Evolutionary conservation across 441 rosid species (phyloP).

Genomic region (Breynia disticha): DNA sequence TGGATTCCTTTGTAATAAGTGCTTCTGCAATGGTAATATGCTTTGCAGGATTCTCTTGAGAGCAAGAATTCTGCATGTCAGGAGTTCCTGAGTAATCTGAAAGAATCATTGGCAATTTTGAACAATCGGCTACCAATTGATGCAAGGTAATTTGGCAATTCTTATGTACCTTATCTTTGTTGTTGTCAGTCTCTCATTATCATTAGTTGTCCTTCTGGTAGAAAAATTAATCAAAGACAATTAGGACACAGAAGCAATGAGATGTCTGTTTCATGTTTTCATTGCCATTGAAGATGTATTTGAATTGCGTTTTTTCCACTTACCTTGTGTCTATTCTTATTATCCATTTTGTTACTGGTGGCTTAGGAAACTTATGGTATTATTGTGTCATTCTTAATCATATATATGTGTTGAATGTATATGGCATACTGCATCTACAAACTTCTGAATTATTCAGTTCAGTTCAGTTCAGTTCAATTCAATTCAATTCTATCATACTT

Average conservation of each 20-base stretch:
- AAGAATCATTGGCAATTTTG: slow-evolving; percentile 62
- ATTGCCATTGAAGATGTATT: too few species aligned
- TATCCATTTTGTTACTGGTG: too few species aligned
- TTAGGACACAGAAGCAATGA: background rate
- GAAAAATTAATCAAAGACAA: background rate
- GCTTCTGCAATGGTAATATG: slow-evolving; percentile 12
- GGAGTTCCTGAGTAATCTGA: slow-evolving; percentile 50
- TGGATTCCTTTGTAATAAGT: background rate
- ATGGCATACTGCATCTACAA: too few species aligned
- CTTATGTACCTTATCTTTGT: background rate
- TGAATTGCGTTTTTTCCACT: too few species aligned
- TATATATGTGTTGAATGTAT: too few species aligned
- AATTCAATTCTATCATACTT: too few species aligned
- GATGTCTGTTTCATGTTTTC: background rate
- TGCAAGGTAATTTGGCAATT: slow-evolving; percentile 39
- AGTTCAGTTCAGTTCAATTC: too few species aligned
- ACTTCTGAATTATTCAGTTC: too few species aligned
- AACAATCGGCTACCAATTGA: slow-evolving; percentile 55
- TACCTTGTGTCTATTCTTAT: too few species aligned
- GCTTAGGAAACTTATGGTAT: too few species aligned
- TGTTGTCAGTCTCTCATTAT: background rate
- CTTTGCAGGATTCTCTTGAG: slow-evolving; percentile 64
- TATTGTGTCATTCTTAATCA: too few species aligned
- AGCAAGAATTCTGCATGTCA: slow-evolving; percentile 54
- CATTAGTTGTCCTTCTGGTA: background rate